phyloP scores from a whole-genome alignment of 805 yeast genomes.

The Yarrowia osloensis region DNA sequence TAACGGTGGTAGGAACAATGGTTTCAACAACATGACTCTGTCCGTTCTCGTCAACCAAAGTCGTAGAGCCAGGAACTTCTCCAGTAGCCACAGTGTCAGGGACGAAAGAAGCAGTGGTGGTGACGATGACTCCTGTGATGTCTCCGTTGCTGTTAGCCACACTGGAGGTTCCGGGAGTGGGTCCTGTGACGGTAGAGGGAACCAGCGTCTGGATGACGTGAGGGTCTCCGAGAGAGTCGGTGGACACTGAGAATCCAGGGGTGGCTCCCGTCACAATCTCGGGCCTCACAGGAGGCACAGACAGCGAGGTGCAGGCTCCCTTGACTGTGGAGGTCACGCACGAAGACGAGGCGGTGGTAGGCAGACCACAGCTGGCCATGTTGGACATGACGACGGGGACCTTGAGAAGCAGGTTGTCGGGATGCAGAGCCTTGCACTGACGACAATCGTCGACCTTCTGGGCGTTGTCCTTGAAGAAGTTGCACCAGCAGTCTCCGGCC shows the following conservation, averaged over 20 bases:
- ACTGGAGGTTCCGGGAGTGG: not conserved
- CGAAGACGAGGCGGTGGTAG: not conserved
- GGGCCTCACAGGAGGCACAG: not conserved
- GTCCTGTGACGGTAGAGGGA: not conserved
- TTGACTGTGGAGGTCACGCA: not conserved
- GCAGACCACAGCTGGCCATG: not conserved
- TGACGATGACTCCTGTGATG: not conserved
- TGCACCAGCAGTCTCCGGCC: not conserved
- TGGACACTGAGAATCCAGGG: not conserved
- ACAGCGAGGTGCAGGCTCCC: not conserved
- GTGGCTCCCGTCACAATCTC: not conserved
- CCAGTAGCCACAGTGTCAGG: not conserved
- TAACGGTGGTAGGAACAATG: not conserved
- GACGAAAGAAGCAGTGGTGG: not conserved
- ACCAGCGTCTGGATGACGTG: not conserved
- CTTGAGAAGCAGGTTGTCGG: not conserved
- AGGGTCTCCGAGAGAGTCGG: not conserved
- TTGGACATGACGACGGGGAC: not conserved
- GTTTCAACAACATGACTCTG: not conserved
- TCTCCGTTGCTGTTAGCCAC: not conserved
- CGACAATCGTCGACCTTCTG: not conserved
- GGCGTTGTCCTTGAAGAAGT: not conserved
- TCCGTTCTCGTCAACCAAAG: too few relatives aligned
- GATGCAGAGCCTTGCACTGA: not conserved
- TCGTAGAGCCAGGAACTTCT: not conserved